Conservation (phyloP, 345 rosid species). For the Eutrema heterophyllum region DNA sequence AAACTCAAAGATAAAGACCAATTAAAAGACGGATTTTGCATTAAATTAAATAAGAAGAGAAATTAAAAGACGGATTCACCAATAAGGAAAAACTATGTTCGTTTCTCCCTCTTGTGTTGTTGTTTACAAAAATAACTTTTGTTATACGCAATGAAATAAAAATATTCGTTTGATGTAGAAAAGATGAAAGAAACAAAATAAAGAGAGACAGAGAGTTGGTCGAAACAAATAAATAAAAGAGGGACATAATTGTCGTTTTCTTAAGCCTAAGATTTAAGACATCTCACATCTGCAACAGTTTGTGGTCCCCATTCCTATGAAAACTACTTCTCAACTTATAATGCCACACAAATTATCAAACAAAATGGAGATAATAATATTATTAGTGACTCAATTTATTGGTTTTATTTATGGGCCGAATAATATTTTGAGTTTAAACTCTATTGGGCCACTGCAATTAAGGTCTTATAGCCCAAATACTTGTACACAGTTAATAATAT, state of each 20-base stretch:
- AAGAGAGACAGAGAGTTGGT: conserved; percentile 19
- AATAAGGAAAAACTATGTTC: neutral
- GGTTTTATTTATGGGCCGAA: neutral
- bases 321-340: conserved; percentile 21
- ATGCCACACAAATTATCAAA: neutral
- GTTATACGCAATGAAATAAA: conserved; percentile 16
- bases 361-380: neutral
- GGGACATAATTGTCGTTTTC: conserved; percentile 14
- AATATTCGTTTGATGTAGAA: neutral
- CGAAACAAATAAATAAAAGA: neutral
- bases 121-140: conserved; percentile 15
- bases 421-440: neutral
- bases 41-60: neutral
- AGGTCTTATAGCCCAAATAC: too few species aligned
- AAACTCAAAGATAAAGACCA: neutral
- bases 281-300: conserved; percentile 13
- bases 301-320: conserved; percentile 17
- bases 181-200: conserved; percentile 11
- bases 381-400: too few species aligned
- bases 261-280: conserved; percentile 24
- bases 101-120: neutral
- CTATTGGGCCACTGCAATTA: too few species aligned
- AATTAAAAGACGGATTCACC: conserved; percentile 4
- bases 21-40: neutral
- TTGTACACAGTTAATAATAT: too few species aligned